Evolutionary conservation across 768 basidiomycete species (phyloP), one percentile per base, ranked within the genome.

Genomic region (Trametes punicea): DNA sequence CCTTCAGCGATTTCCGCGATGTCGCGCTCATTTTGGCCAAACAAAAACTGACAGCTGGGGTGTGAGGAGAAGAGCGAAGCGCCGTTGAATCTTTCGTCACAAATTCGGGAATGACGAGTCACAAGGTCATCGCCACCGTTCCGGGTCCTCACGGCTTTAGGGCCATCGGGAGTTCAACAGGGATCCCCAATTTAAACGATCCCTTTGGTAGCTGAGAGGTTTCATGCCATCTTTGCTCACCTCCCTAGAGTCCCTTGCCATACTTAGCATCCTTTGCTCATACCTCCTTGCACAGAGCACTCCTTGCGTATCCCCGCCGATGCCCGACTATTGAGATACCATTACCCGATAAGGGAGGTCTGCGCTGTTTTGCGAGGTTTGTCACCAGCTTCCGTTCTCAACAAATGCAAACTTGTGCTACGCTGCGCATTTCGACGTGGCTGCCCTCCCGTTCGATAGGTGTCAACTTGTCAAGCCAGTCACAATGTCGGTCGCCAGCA

Each of bases 1-100:
- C 67, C 46, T 65, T 65, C 27, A 76, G 55, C 1, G 65, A 65
- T 55, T 74, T 26, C 15, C 1, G 46, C 30, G 42, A 23, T 6
- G 16, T 4, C n/a, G 11, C 20, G 10, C 44, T 39, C 50, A 57
- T 51, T 2, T 33, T 18, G 2, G 31, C 38, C 25, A 44, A 29
- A 25, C 44, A 21, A 15, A 46, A 21, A 21, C 5, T 16, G 30
- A 13, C 41, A 23, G 18, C 21, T 25, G 20, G 33, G 34, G 20
- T 20, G 51, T 29, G 41, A 29, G 31, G 7, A 25, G 33, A 20
- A 6, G 15, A 11, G 18, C 27, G 36, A 25, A 41, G 20, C 20
- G 47, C 31, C 34, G 21, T 57, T 23, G 16, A 44, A 23, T 21
- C 42, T 6, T 44, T 15, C 10, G 25, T 23, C 10, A 25, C 25